These are phyloP conservation scores for Helicostylum pulchrum DNA, from an alignment of 192 early-diverging fungal species.

Conservation along the genomic window DNA sequence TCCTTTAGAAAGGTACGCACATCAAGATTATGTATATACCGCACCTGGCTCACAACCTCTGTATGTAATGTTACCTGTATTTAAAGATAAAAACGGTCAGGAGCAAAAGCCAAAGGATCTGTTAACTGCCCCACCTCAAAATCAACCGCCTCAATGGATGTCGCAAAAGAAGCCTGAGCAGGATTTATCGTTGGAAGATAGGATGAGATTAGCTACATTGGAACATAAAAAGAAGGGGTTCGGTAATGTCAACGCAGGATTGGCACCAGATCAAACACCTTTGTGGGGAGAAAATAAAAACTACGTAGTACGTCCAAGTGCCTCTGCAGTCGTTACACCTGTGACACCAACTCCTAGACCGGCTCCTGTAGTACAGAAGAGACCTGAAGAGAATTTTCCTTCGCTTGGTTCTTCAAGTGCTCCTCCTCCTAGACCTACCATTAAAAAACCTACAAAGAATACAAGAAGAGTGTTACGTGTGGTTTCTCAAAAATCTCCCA, in stretches of 20 bases:
- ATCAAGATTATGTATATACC: not conserved
- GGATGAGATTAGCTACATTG: not conserved
- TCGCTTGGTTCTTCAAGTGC: slow-evolving; percentile 2
- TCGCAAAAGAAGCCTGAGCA: not conserved
- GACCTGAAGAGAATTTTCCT: slow-evolving; percentile 4
- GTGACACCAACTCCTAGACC: no score
- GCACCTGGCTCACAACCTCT: not conserved
- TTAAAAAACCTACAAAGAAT: not conserved
- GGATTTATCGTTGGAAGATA: not conserved
- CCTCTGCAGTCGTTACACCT: no score
- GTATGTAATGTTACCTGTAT: slow-evolving; percentile 21
- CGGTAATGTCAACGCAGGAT: not conserved
- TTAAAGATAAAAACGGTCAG: not conserved
- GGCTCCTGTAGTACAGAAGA: not conserved
- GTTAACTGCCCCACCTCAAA: not conserved
- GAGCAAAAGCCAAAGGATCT: slow-evolving; percentile 10
- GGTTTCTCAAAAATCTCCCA: slow-evolving; percentile 2
- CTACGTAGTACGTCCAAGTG: not conserved
- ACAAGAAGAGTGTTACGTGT: slow-evolving; percentile 16
- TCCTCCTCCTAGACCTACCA: not conserved
- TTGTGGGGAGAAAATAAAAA: slow-evolving; percentile 7
- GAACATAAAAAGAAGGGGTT: not conserved
- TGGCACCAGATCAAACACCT: slow-evolving; percentile 8
- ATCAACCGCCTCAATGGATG: not conserved
- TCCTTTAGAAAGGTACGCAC: not conserved